phyloP scores from a whole-genome alignment of 805 yeast genomes.

The Yamadazyma kitorensis region DNA sequence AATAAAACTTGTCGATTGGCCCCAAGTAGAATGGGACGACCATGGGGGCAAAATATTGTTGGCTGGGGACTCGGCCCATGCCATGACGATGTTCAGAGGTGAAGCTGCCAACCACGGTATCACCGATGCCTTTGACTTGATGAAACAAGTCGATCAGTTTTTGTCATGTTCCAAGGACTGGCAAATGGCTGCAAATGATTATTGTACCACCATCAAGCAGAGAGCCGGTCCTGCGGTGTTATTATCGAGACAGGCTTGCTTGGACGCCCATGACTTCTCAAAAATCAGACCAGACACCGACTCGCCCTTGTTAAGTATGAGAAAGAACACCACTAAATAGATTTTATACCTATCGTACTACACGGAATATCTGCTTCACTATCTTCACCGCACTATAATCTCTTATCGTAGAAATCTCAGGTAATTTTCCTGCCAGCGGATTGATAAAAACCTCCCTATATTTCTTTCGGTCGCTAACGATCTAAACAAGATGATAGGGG shows the following conservation, averaged over 20 bases:
- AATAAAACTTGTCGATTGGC: slow-evolving; percentile 18
- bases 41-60: slow-evolving; percentile 10
- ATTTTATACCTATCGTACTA: not conserved
- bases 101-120: slow-evolving; percentile 20
- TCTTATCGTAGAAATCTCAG: too few species aligned
- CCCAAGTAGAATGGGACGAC: slow-evolving; percentile 15
- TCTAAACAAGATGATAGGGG: too few species aligned
- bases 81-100: slow-evolving; percentile 21
- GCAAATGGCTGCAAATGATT: slow-evolving; percentile 11
- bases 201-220: slow-evolving; percentile 11
- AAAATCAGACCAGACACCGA: slow-evolving; percentile 12
- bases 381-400: too few species aligned
- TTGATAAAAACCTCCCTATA: too few species aligned
- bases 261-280: slow-evolving; percentile 23
- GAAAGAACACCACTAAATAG: slow-evolving; percentile 10
- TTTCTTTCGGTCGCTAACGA: too few species aligned
- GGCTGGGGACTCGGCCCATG: slow-evolving; percentile 20
- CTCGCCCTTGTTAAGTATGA: slow-evolving; percentile 16
- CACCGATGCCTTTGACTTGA: slow-evolving; percentile 14
- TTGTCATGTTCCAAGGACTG: slow-evolving; percentile 10
- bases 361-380: too few species aligned
- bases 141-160: slow-evolving; percentile 12
- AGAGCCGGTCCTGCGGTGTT: slow-evolving; percentile 19
- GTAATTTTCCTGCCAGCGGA: too few species aligned
- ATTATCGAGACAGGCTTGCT: slow-evolving; percentile 22